A percentile compares a stretch with the other conserved stretches of the same genome.
Conservation (phyloP, 1,284 basidiomycete species). For the Leccinum subrobustum region DNA sequence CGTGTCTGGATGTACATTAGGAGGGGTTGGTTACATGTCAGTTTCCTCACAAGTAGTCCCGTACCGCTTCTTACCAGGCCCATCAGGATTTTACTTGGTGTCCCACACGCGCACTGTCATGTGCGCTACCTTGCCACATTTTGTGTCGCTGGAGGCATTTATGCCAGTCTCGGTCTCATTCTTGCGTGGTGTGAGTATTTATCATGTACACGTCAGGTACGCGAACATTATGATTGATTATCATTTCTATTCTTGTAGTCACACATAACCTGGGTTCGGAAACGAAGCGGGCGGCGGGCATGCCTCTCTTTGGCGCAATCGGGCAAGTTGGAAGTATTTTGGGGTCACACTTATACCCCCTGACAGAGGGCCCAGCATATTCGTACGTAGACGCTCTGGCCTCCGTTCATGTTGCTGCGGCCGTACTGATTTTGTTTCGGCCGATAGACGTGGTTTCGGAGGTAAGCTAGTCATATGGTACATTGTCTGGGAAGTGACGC, state of each 20-base stretch:
- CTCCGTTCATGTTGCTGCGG: too few species aligned
- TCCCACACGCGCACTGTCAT: conserved; percentile 40
- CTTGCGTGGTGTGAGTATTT: conserved; percentile 68
- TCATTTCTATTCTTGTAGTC: conserved; percentile 37
- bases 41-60: conserved; percentile 1
- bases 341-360: conserved; percentile 69
- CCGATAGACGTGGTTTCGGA: conserved; percentile 28
- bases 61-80: not conserved
- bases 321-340: conserved; percentile 72
- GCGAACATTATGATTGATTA: not conserved
- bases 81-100: conserved; percentile 23
- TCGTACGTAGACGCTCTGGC: conserved; percentile 38
- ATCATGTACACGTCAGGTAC: not conserved
- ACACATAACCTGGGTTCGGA: conserved; percentile 76
- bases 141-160: conserved; percentile 67
- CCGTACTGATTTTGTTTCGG: conserved; percentile 4
- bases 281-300: conserved; percentile 72
- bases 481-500: not conserved
- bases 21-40: conserved; percentile 59
- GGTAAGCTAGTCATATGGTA: conserved; percentile 9
- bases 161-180: conserved; percentile 62
- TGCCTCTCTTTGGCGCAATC: conserved; percentile 74
- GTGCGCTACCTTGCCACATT: conserved; percentile 69
- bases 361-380: conserved; percentile 62
- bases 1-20: conserved; percentile 46